phyloP scores from a whole-genome alignment of 2,329 filamentous ascomycete species.

The Neoascochyta sp. region DNA sequence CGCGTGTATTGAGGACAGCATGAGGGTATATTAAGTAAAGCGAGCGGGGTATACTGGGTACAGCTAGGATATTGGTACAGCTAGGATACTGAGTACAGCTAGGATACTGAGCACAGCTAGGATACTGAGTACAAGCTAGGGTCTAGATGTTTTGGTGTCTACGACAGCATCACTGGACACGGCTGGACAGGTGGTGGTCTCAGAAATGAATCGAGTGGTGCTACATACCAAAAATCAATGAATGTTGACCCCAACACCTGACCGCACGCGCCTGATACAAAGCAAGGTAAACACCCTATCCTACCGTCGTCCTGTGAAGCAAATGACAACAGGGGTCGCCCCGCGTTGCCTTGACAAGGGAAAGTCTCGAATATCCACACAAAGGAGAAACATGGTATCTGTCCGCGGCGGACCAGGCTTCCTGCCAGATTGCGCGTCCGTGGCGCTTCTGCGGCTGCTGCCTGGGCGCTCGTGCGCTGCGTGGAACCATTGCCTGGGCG shows the following conservation, averaged over 20 bases:
- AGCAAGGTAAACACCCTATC: slow-evolving; percentile 20
- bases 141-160: too few relatives aligned
- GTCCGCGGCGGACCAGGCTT: slow-evolving; percentile 6
- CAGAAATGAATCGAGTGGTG: slow-evolving; percentile 14
- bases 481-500: slow-evolving; percentile 5
- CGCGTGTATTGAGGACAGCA: neutral
- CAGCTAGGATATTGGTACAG: too few relatives aligned
- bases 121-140: too few relatives aligned
- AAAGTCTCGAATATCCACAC: slow-evolving; percentile 11
- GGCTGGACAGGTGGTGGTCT: too few relatives aligned
- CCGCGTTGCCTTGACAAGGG: slow-evolving; percentile 7
- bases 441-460: slow-evolving; percentile 2
- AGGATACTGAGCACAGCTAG: too few relatives aligned
- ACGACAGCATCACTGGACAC: too few relatives aligned
- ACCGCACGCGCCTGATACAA: slow-evolving; percentile 22
- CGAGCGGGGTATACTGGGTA: too few relatives aligned
- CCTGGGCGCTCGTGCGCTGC: too few relatives aligned
- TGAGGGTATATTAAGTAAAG: too few relatives aligned
- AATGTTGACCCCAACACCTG: slow-evolving; percentile 23
- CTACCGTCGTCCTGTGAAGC: slow-evolving; percentile 9
- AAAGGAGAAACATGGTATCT: slow-evolving; percentile 17
- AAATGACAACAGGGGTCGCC: slow-evolving; percentile 9
- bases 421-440: slow-evolving; percentile 2
- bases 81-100: too few relatives aligned
- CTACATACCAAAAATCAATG: slow-evolving; percentile 26